Base-by-base conservation (phyloP, 2,329 filamentous ascomycete species). In the Coleophoma cylindrospora region DNA sequence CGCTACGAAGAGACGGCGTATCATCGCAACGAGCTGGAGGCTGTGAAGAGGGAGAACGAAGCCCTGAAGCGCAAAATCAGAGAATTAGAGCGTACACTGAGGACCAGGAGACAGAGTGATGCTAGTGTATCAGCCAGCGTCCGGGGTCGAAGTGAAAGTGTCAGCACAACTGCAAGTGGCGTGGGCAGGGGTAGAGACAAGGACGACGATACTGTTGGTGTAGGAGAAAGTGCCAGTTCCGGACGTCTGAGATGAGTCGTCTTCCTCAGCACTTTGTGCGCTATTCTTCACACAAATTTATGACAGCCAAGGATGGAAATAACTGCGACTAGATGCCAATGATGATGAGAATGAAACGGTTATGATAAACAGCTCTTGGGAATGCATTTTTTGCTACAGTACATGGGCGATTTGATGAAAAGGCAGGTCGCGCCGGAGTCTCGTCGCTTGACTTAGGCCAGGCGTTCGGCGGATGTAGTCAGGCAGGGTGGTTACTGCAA, bases 41-140 rank as follows among this genome's bases (percentile, higher is more conserved):
- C 60, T 5, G 78, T 80, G 37, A 85, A 83, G 67, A 72, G 74
- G 43, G 83, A 87, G 66, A 86, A 87, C 52, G 83, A 86, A 47
- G 64, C 66, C 0, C 66, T 87, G 43, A 83, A 82, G 69, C 71
- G 75, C 49, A 74, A 79, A 13, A 77, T 87, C 51, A 74, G 80
- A 43, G 83, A 86, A 40, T 66, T 87, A 11, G 83, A 87, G 67
- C 71, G 74, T 36, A 67, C 73, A 54, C 68, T 84, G 8, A 57
- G 61, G 27, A 53, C 53, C 10, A 59, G 61, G 43, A 49, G 62
- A 50, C 57, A 56, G 36, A 62, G 61, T 36, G 76, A 79, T 45
- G 68, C 68, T 11, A 71, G 71, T 57, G 66, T 71, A 6, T 27
- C 27, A 8, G 27, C 27, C 27, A 27, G 27, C 27, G 65, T 67